Base-by-base conservation (phyloP, 2,329 filamentous ascomycete species). In the Curvularia eragrostidis region DNA sequence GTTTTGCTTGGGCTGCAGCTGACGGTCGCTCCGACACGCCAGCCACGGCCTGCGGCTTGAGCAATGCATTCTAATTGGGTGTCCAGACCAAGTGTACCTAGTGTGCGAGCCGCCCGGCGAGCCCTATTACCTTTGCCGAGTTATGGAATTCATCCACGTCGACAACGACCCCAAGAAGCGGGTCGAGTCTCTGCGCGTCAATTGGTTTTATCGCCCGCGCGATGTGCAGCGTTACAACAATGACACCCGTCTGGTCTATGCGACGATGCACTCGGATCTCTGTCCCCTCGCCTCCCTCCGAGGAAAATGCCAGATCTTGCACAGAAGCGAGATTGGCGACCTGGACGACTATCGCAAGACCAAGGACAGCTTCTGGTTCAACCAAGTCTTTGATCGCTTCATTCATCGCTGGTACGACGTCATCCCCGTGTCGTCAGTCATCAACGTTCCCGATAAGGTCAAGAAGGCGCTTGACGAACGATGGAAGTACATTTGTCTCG, bases 341-440 rank as follows among this genome's bases (percentile, higher is more conserved):
- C 80, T 97, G 65, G 91, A 96, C 56, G 86, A 89, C 51, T 97
- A 93, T 75, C 91, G 93, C 74, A 94, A 91, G 76, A 86, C 83
- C 24, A 89, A 90, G 68, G 91, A 99, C 78, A 88, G 85, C 67
- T 99, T 99, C 77, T 99, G 93, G 91, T 99, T 91, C 76, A 94
- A 97, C 72, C 96, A 97, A 75, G 87, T 98, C 69, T 98, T 96
- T 77, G 95, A 99, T 80, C 91, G 95, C 58, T 99, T 98, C 80
- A 98, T 99, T 64, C 93, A 97, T 75, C 93, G 96, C 63, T 93
- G 94, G 78, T 98, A 98, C 83, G 95, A 99, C 71, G 91, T 97
- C 53, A 94, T 99, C 61, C 94, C 95, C 1, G 96, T 93, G 13
- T 87, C 85, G 59, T 88, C 91, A 71, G 95, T 99, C 71, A 94